Conservation (phyloP, 768 basidiomycete species). For the Clitopilus hobsonii region DNA sequence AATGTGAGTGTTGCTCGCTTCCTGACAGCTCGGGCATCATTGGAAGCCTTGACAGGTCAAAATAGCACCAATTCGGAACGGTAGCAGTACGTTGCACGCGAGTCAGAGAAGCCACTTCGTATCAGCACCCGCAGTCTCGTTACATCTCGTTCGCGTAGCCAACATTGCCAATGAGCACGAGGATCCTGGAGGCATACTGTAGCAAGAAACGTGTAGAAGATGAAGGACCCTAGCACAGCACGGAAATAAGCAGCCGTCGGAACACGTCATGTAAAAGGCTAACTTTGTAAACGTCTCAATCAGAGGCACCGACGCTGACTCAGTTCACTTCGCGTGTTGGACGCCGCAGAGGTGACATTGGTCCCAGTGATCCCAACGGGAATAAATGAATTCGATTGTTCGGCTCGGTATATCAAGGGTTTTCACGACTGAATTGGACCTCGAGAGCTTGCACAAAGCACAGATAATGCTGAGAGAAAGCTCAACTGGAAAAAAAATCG, state of each 20-base stretch:
- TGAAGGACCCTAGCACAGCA: not conserved
- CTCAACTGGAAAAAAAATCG: not conserved
- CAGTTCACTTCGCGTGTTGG: not conserved
- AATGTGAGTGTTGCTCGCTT: not conserved
- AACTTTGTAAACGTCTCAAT: not conserved
- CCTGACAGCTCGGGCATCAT: not conserved
- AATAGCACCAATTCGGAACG: not conserved
- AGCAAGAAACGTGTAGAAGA: not conserved
- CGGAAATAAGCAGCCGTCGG: not conserved
- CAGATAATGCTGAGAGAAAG: not conserved
- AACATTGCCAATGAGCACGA: too few species aligned
- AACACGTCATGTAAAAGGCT: not conserved
- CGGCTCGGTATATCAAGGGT: not conserved
- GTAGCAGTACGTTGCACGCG: not conserved
- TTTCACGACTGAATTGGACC: too few species aligned
- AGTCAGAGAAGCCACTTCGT: too few species aligned
- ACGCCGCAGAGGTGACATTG: not conserved
- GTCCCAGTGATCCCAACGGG: not conserved
- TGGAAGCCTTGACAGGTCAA: not conserved
- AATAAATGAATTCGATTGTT: not conserved
- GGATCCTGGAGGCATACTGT: not conserved
- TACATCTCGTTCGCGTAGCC: too few species aligned
- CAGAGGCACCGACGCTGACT: not conserved
- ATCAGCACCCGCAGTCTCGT: too few species aligned
- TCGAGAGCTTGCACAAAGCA: not conserved